Base-by-base conservation (phyloP, 1,139 yeast genomes). In the Kodamaea fungicola region DNA sequence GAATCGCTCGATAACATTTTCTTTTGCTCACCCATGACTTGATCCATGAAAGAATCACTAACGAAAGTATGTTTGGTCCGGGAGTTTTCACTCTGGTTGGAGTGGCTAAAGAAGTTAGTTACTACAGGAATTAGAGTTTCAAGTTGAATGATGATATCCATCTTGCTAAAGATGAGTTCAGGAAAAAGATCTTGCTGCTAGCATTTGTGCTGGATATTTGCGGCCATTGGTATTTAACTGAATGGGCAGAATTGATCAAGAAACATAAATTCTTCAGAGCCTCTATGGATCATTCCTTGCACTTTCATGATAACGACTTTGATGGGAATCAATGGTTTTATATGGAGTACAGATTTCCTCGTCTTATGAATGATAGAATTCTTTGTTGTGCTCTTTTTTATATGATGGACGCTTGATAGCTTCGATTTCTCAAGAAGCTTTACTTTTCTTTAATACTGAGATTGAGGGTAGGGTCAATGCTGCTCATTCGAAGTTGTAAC, bases 241-340 rank as follows among this genome's bases (percentile, higher is more conserved):
- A 41, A 24, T 36, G 39, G 40, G 32, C 35, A 5, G 12, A 26
- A n/a, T 30, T 29, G 23, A 35, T 28, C 48, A 38, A 28, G 52
- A 50, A 27, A 37, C 34, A 44, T 9, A 40, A 44, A 31, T 67
- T 62, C 46, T 64, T 61, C 52, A 55, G 71, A 35, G 74, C 70
- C 2, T 62, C 69, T 37, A 58, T 70, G 49, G 74, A 69, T 46
- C 74, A 69, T 43, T 41, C 64, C n/a, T 49, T 68, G 16, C 64
- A 55, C 44, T 62, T 59, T 51, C 74, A 69, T 42, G 71, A 64
- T 38, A 42, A 41, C 2, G 56, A 63, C 37, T 65, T 54, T 33
- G 67, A 67, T 45, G 60, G 71, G 3, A 61, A 65, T 24, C 54
- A 58, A 19, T 69, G 74, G 72, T 44, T 67, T 43, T 70, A 58